Evolutionary conservation across 192 early-diverging fungal species (phyloP).

Genomic region (Rhizophagus prolifer): DNA sequence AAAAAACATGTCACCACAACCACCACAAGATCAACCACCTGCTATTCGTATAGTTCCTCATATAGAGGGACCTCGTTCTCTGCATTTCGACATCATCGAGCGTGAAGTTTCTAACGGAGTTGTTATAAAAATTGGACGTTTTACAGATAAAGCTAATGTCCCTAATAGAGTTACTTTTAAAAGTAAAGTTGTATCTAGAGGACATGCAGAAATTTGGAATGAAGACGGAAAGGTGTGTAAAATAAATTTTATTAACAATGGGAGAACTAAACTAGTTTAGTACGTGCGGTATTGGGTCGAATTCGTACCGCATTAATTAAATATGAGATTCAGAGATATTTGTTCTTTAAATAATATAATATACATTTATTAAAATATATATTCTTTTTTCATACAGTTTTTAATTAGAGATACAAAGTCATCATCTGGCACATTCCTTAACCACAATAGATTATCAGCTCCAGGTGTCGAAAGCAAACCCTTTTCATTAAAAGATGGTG

Average conservation of each 20-base stretch:
- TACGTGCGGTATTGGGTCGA: neutral
- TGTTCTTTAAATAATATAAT: neutral
- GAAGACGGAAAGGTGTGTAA: constrained; percentile 61
- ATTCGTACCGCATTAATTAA: neutral
- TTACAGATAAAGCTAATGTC: constrained; percentile 60
- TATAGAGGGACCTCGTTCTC: constrained; percentile 49
- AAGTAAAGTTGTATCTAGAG: constrained; percentile 91
- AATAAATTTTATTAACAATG: neutral
- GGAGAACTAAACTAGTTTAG: too few species aligned
- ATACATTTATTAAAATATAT: constrained; percentile 15
- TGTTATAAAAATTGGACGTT: constrained; percentile 70
- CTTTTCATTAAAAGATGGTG: constrained; percentile 81
- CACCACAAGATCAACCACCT: constrained; percentile 27
- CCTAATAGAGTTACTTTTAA: constrained; percentile 79
- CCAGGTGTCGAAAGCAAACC: constrained; percentile 83
- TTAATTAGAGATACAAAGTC: constrained; percentile 93
- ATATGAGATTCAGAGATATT: neutral
- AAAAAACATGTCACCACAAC: constrained; percentile 6
- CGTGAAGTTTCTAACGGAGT: constrained; percentile 60
- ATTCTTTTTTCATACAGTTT: constrained; percentile 59
- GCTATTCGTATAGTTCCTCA: constrained; percentile 61
- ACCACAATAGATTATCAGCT: constrained; percentile 88
- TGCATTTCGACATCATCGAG: constrained; percentile 56
- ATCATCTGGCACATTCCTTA: constrained; percentile 97
- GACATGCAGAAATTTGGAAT: constrained; percentile 92